Evolutionary conservation across 2,329 filamentous ascomycete species (phyloP).

Genomic region (Paecilomyces sp.): DNA sequence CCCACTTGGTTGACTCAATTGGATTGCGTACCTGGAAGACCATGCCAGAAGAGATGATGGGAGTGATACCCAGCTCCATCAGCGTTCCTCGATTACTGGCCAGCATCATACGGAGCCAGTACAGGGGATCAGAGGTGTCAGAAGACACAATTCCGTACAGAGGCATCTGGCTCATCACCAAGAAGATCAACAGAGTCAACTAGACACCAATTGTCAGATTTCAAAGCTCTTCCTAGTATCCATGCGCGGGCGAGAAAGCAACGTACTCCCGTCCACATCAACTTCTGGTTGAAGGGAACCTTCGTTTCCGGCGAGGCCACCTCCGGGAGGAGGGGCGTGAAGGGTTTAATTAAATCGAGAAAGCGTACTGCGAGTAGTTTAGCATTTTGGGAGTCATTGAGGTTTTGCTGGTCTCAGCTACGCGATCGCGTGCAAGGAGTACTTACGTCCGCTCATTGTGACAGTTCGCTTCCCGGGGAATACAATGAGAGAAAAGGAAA

Average conservation of each 20-base stretch:
- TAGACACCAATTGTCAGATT: slow-evolving; percentile 18
- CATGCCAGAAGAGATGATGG: slow-evolving; percentile 99
- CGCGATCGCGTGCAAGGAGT: slow-evolving; percentile 21
- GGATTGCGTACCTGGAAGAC: slow-evolving; percentile 71
- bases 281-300: slow-evolving; percentile 96
- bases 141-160: slow-evolving; percentile 99
- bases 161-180: slow-evolving; percentile 99
- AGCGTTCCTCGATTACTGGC: slow-evolving; percentile 95
- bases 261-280: slow-evolving; percentile 79
- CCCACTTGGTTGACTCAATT: neutral
- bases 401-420: slow-evolving; percentile 4
- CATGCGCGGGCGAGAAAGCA: slow-evolving; percentile 6
- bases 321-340: slow-evolving; percentile 98
- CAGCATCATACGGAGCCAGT: slow-evolving; percentile 99
- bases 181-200: slow-evolving; percentile 93
- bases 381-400: slow-evolving; percentile 13
- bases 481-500: slow-evolving; percentile 14
- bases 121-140: slow-evolving; percentile 94
- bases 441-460: slow-evolving; percentile 56
- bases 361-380: slow-evolving; percentile 68
- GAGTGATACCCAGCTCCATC: slow-evolving; percentile 95
- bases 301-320: slow-evolving; percentile 98
- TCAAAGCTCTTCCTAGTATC: slow-evolving; percentile 5
- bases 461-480: slow-evolving; percentile 30
- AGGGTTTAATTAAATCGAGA: slow-evolving; percentile 99